Percentiles rank a stretch among this genome's conserved stretches.
Conservation (phyloP, 2,329 filamentous ascomycete genomes). For the Mycosphaerella arachidis region DNA sequence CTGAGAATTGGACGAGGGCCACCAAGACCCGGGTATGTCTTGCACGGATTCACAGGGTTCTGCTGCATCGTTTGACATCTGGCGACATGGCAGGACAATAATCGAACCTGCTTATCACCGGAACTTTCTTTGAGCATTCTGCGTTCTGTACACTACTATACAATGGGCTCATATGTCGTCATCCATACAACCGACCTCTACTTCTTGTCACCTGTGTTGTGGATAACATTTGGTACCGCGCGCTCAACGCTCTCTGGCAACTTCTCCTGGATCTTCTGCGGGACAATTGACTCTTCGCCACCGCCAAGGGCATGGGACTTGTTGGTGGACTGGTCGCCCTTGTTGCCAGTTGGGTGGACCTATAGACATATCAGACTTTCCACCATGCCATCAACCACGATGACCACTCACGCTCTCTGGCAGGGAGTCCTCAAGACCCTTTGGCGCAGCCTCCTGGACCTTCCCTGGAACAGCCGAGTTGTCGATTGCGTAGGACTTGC, state of each 20-base stretch:
- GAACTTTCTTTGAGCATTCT: too few species aligned
- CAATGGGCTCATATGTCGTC: neutral
- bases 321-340: neutral
- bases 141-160: neutral
- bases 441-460: neutral
- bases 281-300: neutral
- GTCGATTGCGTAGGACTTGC: neutral
- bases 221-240: conserved; percentile 1
- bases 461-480: neutral
- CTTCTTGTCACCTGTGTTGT: neutral
- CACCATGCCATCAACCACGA: neutral
- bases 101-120: too few species aligned
- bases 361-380: neutral
- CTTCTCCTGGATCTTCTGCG: conserved; percentile 2
- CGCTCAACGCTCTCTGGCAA: conserved; percentile 1
- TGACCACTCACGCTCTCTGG: neutral
- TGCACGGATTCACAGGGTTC: too few species aligned
- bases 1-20: too few species aligned
- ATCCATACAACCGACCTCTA: neutral
- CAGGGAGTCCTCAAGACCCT: neutral
- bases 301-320: neutral
- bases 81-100: too few species aligned
- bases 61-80: too few species aligned
- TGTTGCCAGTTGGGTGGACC: conserved; percentile 1
- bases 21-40: too few species aligned